Base-by-base conservation (phyloP, 192 early-diverging fungal genomes). In the Gonapodya prolifera region DNA sequence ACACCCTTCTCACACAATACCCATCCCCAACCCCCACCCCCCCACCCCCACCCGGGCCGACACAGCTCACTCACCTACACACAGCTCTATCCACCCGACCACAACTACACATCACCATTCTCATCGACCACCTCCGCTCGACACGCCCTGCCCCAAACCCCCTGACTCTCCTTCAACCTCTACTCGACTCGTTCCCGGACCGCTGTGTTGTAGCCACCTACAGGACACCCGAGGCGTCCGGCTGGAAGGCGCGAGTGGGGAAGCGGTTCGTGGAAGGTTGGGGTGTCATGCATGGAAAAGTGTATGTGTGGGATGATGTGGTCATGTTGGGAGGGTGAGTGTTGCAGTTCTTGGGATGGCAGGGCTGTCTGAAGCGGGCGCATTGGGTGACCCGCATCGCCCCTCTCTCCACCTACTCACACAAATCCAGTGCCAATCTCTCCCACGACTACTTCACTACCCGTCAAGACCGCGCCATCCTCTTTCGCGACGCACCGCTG, bases 261-360 rank as follows among this genome's bases (percentile, higher is more conserved):
- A 90, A 87, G 78, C 78, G 98, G 61, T 96, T 95, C 79, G 98
- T 95, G 80, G 98, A 99, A 83, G 89, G 86, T 1, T 91, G 97
- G 83, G 98, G 96, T 0, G 83, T 99, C 78, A 92, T 94, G 89
- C 98, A 99, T 79, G 91, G 97, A 78, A 99, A 99, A 82, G 85
- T 90, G 2, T 98, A 96, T 82, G 84, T 92, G 0, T 95, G 96
- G 82, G 97, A 99, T 81, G 88, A 97, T 79, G 81, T 93, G 32
- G 87, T 95, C 45, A 85, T 99, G 70, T 92, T 89, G 45, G 45
- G 45, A 23, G 45, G 45, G 45, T 8, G 45, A 16, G 23, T 61
- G 45, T 61, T 61, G 45, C 8, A 23, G 45, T 16, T 61, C 45
- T 61, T 16, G 45, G 45, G 45, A 61, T 61, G 23, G 23, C 45